Conservation (phyloP, 2,329 filamentous ascomycete species). For the Dactylella cylindrospora region DNA sequence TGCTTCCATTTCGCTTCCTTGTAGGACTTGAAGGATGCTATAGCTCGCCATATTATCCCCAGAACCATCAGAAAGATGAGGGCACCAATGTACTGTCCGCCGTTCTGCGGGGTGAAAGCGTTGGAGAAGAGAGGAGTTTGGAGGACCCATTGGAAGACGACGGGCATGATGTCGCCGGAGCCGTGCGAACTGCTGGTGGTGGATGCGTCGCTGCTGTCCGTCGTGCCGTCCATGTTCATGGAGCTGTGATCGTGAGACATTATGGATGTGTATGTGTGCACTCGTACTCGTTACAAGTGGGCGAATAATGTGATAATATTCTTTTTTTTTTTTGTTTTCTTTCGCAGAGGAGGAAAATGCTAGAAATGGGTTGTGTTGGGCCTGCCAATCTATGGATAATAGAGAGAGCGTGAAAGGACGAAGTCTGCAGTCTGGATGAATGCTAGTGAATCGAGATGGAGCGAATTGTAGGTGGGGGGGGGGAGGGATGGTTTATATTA, state of each 20-base stretch:
- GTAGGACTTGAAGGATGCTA: conserved; percentile 68
- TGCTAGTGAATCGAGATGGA: too few species aligned
- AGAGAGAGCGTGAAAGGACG: too few species aligned
- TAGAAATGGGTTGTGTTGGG: too few species aligned
- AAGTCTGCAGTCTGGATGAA: too few species aligned
- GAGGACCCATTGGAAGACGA: conserved; percentile 67
- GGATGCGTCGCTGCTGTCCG: conserved; percentile 15
- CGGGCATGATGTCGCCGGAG: conserved; percentile 54
- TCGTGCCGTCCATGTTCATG: conserved; percentile 5
- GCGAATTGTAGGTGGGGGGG: too few species aligned
- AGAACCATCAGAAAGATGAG: conserved; percentile 88
- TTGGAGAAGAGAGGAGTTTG: conserved; percentile 66
- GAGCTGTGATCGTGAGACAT: conserved; percentile 38
- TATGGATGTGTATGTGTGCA: too few species aligned
- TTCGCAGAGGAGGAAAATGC: too few species aligned
- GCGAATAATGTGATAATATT: too few species aligned
- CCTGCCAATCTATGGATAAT: too few species aligned
- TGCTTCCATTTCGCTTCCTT: conserved; percentile 47
- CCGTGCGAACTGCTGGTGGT: background rate
- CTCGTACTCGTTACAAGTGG: too few species aligned
- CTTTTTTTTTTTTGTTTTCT: too few species aligned
- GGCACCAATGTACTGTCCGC: conserved; percentile 77
- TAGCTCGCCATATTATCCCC: conserved; percentile 66
- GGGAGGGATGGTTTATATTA: too few species aligned
- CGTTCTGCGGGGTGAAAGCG: conserved; percentile 70